Evolutionary conservation across 1,139 yeast genomes (phyloP).

Genomic region (Suhomyces coccinellae): DNA sequence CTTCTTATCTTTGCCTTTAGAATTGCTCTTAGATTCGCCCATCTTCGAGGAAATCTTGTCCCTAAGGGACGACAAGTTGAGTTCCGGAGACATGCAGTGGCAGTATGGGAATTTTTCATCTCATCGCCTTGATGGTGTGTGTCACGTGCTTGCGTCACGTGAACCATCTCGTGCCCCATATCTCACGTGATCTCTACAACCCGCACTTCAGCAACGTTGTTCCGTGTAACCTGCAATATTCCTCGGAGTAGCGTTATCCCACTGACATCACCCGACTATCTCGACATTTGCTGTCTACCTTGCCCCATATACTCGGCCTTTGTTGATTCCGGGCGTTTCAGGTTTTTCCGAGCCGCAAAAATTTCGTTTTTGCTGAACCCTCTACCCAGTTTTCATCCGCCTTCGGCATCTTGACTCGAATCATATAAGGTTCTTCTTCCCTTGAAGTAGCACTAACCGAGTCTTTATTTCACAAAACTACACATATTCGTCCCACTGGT

Average conservation of each 20-base stretch:
- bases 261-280: slow-evolving; percentile 2
- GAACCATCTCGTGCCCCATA: not conserved
- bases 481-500: too few species aligned
- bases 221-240: slow-evolving; percentile 4
- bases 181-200: slow-evolving; percentile 4
- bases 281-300: not conserved
- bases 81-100: slow-evolving; percentile 34
- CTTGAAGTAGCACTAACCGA: too few species aligned
- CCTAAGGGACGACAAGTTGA: slow-evolving; percentile 54
- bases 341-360: not conserved
- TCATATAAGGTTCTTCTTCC: too few species aligned
- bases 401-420: too few species aligned
- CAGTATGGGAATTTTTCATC: slow-evolving; percentile 10
- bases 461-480: too few species aligned
- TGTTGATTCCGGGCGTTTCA: not conserved
- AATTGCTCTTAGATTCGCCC: slow-evolving; percentile 22
- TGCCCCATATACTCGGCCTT: not conserved
- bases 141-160: not conserved
- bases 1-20: slow-evolving; percentile 25
- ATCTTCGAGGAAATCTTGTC: slow-evolving; percentile 56
- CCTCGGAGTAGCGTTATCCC: slow-evolving; percentile 3
- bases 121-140: slow-evolving; percentile 7
- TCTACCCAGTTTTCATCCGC: too few species aligned
- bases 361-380: too few species aligned
- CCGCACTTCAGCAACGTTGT: not conserved